Evolutionary conservation across 306 rosid genomes (phyloP).

Genomic region (Gillenia trifoliata): DNA sequence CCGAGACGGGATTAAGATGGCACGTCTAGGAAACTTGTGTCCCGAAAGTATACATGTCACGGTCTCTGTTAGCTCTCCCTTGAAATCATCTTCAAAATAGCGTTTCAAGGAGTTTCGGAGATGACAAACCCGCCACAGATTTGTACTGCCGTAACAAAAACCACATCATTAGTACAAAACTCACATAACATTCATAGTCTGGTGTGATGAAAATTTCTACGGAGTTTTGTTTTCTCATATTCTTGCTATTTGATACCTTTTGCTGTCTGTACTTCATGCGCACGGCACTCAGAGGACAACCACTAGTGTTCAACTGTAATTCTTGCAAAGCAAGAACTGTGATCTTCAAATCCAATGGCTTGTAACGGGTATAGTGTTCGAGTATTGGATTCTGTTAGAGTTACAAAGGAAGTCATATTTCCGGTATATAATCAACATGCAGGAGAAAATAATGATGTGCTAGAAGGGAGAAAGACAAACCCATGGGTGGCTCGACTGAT

Average conservation of each 20-base stretch:
- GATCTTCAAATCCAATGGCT: slow-evolving; percentile 65
- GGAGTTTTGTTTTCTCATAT: neutral
- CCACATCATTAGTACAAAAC: slow-evolving; percentile 16
- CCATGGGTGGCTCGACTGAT: slow-evolving; percentile 87
- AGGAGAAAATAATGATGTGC: slow-evolving; percentile 11
- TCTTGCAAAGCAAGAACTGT: slow-evolving; percentile 74
- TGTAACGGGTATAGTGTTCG: slow-evolving; percentile 62
- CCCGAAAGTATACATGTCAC: slow-evolving; percentile 19
- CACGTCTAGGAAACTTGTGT: slow-evolving; percentile 25
- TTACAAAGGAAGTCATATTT: slow-evolving; percentile 15
- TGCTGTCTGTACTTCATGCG: slow-evolving; percentile 72
- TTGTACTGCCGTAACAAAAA: slow-evolving; percentile 50
- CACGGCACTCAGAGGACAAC: slow-evolving; percentile 59
- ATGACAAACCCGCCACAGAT: slow-evolving; percentile 63
- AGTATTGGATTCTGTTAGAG: slow-evolving; percentile 74
- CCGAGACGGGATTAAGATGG: slow-evolving; percentile 32
- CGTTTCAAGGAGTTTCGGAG: slow-evolving; percentile 58
- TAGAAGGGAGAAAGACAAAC: slow-evolving; percentile 38
- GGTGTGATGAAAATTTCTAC: slow-evolving; percentile 11
- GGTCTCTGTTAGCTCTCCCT: slow-evolving; percentile 35
- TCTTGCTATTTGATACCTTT: slow-evolving; percentile 36
- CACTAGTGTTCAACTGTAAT: slow-evolving; percentile 56
- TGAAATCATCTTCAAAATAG: slow-evolving; percentile 43
- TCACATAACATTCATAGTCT: neutral
- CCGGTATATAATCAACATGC: slow-evolving; percentile 1